A percentile compares a stretch with the other conserved stretches of the same genome.
Conservation (phyloP, 164 flowering plant species). For the Cinnamomum micranthum region DNA sequence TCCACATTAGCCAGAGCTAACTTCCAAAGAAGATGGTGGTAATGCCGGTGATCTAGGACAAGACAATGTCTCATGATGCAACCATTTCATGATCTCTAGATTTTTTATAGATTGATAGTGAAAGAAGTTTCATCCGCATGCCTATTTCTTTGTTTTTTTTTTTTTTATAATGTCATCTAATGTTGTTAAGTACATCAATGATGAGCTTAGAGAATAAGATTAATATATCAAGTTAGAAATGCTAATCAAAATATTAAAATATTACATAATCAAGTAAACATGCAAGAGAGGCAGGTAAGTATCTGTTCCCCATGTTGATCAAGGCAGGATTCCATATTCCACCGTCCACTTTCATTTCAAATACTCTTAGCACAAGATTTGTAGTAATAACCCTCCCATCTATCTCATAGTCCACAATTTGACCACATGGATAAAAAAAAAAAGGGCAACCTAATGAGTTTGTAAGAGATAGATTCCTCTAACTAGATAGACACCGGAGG, state of each 20-base stretch:
- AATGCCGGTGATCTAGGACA: neutral
- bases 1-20: neutral
- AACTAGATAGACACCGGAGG: too few species aligned
- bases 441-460: too few species aligned
- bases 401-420: too few species aligned
- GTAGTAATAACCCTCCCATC: neutral
- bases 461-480: too few species aligned
- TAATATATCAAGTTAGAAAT: neutral
- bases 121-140: neutral
- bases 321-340: constrained; percentile 1
- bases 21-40: constrained; percentile 2
- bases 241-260: neutral
- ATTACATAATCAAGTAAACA: neutral
- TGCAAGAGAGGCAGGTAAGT: neutral
- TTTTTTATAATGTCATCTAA: neutral
- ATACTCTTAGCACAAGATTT: neutral
- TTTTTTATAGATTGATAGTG: neutral
- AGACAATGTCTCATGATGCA: constrained; percentile 4
- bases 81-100: neutral
- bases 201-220: neutral
- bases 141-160: neutral
- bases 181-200: neutral
- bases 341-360: neutral
- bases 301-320: neutral
- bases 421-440: too few species aligned